These are phyloP conservation scores for Beauveria bassiana DNA, from an alignment of 2,329 filamentous ascomycete species.

Conservation along the genomic window DNA sequence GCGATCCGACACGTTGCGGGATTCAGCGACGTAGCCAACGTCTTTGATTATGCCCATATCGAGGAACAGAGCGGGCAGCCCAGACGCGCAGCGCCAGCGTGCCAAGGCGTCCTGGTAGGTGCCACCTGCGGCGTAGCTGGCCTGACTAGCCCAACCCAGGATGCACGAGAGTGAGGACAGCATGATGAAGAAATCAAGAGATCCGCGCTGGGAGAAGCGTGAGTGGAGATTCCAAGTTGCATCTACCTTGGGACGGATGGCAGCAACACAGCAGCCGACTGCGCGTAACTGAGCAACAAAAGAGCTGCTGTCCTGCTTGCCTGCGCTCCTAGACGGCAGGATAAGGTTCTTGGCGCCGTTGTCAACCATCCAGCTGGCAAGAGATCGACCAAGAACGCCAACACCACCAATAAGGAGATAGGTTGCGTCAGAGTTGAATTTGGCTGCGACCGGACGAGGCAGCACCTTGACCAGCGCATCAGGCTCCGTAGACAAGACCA, in stretches of 20 bases:
- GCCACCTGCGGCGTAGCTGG: constrained; percentile 16
- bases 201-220: background rate
- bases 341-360: constrained; percentile 30
- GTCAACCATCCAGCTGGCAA: constrained; percentile 28
- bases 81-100: background rate
- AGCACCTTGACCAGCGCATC: no score
- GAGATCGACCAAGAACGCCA: constrained; percentile 31
- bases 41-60: constrained; percentile 14
- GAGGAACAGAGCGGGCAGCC: constrained; percentile 6
- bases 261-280: no score
- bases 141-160: background rate
- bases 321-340: constrained; percentile 20
- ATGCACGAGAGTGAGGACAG: constrained; percentile 3
- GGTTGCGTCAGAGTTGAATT: background rate
- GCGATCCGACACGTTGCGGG: constrained; percentile 4
- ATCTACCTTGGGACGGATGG: background rate
- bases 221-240: constrained; percentile 8
- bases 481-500: no score
- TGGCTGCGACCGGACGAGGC: no score
- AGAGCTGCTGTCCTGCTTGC: background rate
- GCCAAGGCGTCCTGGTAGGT: constrained; percentile 20
- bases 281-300: no score
- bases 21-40: constrained; percentile 7
- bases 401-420: constrained; percentile 29
- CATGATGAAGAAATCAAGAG: constrained; percentile 11